phyloP scores from a whole-genome alignment of 208 protist genomes.

The Acanthamoeba divionensis region DNA sequence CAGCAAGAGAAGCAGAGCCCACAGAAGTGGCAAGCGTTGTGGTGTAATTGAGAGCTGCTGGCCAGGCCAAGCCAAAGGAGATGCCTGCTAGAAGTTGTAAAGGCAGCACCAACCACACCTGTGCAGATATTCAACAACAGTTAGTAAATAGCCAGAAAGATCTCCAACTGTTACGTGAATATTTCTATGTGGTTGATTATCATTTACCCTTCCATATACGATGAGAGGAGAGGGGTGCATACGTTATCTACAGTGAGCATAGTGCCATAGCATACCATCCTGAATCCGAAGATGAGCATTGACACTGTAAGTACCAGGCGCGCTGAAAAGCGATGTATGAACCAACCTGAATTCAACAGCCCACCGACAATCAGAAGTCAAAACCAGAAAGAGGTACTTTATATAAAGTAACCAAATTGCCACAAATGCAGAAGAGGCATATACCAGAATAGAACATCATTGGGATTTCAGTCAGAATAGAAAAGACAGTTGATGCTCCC shows the following conservation, averaged over 20 bases:
- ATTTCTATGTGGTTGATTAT: too few relatives aligned
- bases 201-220: too few relatives aligned
- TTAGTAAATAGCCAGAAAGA: too few relatives aligned
- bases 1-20: neutral
- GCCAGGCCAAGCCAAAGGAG: slow-evolving; percentile 19
- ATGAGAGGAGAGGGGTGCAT: too few relatives aligned
- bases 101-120: neutral
- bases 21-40: neutral
- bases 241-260: neutral
- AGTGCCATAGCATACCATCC: neutral
- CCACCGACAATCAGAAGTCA: too few relatives aligned
- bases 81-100: neutral
- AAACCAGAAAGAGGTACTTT: neutral
- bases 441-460: neutral
- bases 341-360: neutral
- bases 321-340: neutral
- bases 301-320: neutral
- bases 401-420: neutral
- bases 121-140: too few relatives aligned
- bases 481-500: neutral
- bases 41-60: neutral
- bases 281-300: neutral
- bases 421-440: neutral
- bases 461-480: neutral
- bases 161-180: too few relatives aligned